Conservation (phyloP, 2,329 filamentous ascomycete species). For the Talaromyces islandicus region DNA sequence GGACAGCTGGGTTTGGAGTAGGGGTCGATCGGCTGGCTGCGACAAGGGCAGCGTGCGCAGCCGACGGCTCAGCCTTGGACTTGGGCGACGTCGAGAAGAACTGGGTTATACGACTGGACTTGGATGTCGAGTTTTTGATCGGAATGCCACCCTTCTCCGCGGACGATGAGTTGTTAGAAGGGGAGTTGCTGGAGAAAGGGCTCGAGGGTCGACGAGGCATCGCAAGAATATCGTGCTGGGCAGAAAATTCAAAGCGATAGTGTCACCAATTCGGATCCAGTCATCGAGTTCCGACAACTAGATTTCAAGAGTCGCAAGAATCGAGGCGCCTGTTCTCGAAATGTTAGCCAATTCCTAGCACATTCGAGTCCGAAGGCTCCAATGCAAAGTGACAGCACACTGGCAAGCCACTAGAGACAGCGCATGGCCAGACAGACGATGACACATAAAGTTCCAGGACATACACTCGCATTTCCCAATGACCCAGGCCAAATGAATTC, state of each 20-base stretch:
- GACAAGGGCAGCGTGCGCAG: slow-evolving; percentile 56
- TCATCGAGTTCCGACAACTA: neutral
- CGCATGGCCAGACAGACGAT: neutral
- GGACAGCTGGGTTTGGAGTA: slow-evolving; percentile 47
- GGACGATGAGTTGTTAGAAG: slow-evolving; percentile 23
- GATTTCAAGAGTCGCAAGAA: neutral
- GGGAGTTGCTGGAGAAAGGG: slow-evolving; percentile 48
- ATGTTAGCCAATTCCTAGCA: neutral
- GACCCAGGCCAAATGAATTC: slow-evolving; percentile 2
- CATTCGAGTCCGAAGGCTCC: neutral
- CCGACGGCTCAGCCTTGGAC: slow-evolving; percentile 55
- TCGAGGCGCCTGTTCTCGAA: neutral
- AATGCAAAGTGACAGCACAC: neutral
- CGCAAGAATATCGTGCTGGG: slow-evolving; percentile 27
- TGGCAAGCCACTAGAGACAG: neutral
- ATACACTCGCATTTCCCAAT: slow-evolving; percentile 1
- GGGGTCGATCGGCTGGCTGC: slow-evolving; percentile 53
- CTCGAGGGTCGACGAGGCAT: slow-evolving; percentile 60
- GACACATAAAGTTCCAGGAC: neutral
- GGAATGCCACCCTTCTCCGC: slow-evolving; percentile 50
- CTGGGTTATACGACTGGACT: slow-evolving; percentile 70
- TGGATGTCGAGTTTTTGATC: slow-evolving; percentile 48
- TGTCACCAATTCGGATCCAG: neutral
- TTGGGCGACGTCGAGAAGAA: slow-evolving; percentile 80
- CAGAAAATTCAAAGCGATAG: neutral